Evolutionary conservation across 129 eudicot genomes (phyloP), one percentile per base, ranked within the genome.

Genomic region (Tagetes patula): DNA sequence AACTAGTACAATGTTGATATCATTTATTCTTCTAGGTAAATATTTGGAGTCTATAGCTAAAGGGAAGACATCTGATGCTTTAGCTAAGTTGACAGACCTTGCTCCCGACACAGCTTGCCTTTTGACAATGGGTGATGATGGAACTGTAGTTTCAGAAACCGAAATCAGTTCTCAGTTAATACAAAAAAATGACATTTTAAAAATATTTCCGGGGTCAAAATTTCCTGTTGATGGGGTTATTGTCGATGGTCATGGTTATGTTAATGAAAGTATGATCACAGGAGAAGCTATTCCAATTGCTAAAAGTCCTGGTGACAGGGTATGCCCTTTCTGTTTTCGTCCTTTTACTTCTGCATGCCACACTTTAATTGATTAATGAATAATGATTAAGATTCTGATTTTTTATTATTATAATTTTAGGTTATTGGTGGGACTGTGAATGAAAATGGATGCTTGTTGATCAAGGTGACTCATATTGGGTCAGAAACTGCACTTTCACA

Each of bases 21-120:
- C 86, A 13, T 82, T 82, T 72, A 82, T 82, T 63, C 76, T 75
- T 40, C 40, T 82, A 27, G 86, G 86, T 13, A 78, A 82, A 45
- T 82, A 78, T 39, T 54, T 82, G 64, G 83, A 82, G 70, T 70
- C 79, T 43, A 62, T 82, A 27, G 83, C 86, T 9, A 82, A 82
- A 76, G 86, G 86, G 45, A 82, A 82, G 64, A 82, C 86, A 78
- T 82, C 86, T 3, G 83, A 82, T 36, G 86, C 86, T 14, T 60
- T 82, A 71, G 83, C 86, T 36, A 82, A 82, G 75, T 72, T 82
- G 62, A 82, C 76, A 6, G 81, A 75, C 69, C 77, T 82, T 40
- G 71, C 86, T 43, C 86, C 86, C 1, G 86, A 82, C 12, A 69
- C 83, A 12, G 80, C 86, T 20, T 73, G 45, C 53, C 75, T 82